Evolutionary conservation across 2,329 filamentous ascomycete species (phyloP), one percentile per base, ranked within the genome.

Genomic region (Colletotrichum sp.): DNA sequence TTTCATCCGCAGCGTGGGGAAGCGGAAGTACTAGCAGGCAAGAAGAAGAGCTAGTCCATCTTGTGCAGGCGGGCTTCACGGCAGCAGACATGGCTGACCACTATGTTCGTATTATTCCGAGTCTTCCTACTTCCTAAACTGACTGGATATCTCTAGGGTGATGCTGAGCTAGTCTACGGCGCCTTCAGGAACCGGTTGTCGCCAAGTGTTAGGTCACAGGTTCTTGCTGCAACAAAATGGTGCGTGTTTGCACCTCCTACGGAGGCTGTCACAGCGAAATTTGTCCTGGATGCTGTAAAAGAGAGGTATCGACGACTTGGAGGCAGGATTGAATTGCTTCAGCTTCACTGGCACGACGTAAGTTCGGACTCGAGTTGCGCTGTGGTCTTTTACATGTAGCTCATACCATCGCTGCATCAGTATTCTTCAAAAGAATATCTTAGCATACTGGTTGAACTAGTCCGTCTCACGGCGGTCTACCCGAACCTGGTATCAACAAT

Each of bases 311-410:
- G 82, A 36, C 78, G 84, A 4, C 78, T 84, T 13, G 79, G 80
- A 12, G 83, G 82, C 6, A 78, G 81, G 24, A 79, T 84, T 26
- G 83, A 84, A 22, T 77, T 85, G 34, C 72, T 85, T 16, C 83
- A 84, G 75, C 84, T 85, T 73, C 83, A 85, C 59, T 85, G 83
- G 83, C 79, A 83, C 24, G 78, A 83, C 78, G 83, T 84, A 77
- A 75, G 83, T 79, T 6, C 10, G n/a, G n/a, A 52, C 10, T 4
- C 10, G 5, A 36, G n/a, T 62, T 22, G 13, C 12, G 32, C 26
- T 24, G 16, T 16, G 22, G 64, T 2, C 3, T 4, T 28, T 8
- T 52, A 30, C 36, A 18, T 28, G 7, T 30, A 7, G 30, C 36
- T 44, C 24, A 48, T 39, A 6, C 15, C 10, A 26, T 28, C 4